Base-by-base conservation (phyloP, 2,329 filamentous ascomycete species). In the Alternaria dauci region DNA sequence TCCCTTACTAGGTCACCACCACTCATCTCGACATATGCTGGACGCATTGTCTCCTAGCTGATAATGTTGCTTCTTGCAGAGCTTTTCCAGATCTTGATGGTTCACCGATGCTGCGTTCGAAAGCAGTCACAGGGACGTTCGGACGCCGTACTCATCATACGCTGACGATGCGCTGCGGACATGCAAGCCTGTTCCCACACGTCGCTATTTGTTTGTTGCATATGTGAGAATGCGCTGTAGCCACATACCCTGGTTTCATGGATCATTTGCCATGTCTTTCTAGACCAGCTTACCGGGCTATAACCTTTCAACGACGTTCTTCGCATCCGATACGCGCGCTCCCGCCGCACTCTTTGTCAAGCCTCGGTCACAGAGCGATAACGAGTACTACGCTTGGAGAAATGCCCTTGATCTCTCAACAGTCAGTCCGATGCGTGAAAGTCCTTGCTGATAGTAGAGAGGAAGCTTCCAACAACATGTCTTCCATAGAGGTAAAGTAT, bases 61-160 rank as follows among this genome's bases (percentile, higher is more conserved):
- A n/a, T n/a, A n/a, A n/a, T n/a, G n/a, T n/a, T n/a, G n/a, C n/a
- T n/a, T n/a, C n/a, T n/a, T n/a, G n/a, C n/a, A 36, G 14, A 36
- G 34, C 34, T 36, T 6, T 6, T 2, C 5, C 12, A 5, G 14
- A 16, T 9, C 2, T 9, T 11, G 32, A 16, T 14, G 12, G 4
- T 7, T 38, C 34, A n/a, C 2, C 34, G n/a, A 6, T 38, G 34
- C 16, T n/a, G 36, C 36, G 36, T 8, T 36, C 1, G 1, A 18
- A 18, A 1, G 7, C 4, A 6, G n/a, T 38, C 36, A 9, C 36
- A 38, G 0, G 9, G 16, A 1, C 1, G 4, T 18, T 8, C 1
- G 36, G 8, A 4, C n/a, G 8, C 36, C 8, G 8, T 38, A 4
- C 16, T 18, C 2, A 8, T 38, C 7, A 8, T 2, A 39, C 8